phyloP scores from a whole-genome alignment of 345 rosid species.

The Cardamine chenopodiifolia region DNA sequence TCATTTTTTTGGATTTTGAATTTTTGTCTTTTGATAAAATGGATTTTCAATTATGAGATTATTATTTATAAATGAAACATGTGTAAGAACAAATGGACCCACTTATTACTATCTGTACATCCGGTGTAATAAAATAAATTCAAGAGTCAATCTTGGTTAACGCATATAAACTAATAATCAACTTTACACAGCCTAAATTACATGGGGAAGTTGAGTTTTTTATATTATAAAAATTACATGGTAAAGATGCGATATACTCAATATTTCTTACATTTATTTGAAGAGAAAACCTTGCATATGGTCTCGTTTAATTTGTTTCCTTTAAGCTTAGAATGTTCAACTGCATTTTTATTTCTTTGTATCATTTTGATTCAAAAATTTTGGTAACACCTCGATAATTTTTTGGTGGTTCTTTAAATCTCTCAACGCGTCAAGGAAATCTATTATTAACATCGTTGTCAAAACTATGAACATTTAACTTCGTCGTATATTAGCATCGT shows the following conservation, averaged over 20 bases:
- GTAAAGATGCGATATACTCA: not conserved
- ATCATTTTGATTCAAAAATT: not conserved
- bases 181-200: conserved; percentile 13
- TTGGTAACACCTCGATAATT: not conserved
- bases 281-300: no score
- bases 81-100: conserved; percentile 34
- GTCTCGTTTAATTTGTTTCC: not conserved
- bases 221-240: not conserved
- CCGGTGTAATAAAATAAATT: not conserved
- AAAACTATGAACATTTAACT: no score
- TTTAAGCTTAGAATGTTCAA: not conserved
- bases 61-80: not conserved
- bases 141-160: conserved; percentile 32
- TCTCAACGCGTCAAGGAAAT: not conserved
- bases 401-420: not conserved
- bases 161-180: conserved; percentile 23
- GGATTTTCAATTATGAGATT: not conserved
- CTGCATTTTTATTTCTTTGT: not conserved
- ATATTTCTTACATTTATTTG: not conserved
- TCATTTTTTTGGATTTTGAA: conserved; percentile 8
- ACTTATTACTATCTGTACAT: not conserved
- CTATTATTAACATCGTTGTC: not conserved
- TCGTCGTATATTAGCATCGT: no score
- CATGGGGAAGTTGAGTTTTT: conserved; percentile 4
- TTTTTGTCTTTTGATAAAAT: not conserved